Conservation (phyloP, 768 basidiomycete species). For the Amylocystis lapponica region DNA sequence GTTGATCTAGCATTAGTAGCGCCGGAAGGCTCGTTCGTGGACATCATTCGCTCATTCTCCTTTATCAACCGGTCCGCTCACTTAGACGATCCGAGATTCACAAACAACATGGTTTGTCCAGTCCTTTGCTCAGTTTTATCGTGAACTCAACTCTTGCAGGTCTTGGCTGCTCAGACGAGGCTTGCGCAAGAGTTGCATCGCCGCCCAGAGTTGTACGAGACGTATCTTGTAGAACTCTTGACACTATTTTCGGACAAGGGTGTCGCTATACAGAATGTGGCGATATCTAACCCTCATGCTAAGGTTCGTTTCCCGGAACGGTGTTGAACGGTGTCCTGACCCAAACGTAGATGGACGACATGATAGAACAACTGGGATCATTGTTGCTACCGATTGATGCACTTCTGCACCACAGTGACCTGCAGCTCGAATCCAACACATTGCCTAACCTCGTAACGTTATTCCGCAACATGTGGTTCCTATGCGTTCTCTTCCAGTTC, state of each 20-base stretch:
- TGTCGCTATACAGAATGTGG: constrained; percentile 80
- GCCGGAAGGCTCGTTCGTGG: constrained; percentile 69
- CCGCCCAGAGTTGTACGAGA: constrained; percentile 71
- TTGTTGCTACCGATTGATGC: constrained; percentile 89
- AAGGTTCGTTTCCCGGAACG: constrained; percentile 41
- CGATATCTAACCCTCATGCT: constrained; percentile 55
- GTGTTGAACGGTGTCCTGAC: constrained; percentile 3
- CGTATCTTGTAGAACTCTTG: constrained; percentile 80
- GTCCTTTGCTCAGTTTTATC: too few relatives aligned
- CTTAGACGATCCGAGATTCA: constrained; percentile 81
- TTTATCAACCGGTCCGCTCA: constrained; percentile 81
- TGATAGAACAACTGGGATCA: constrained; percentile 83
- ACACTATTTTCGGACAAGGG: constrained; percentile 88
- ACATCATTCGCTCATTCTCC: constrained; percentile 83
- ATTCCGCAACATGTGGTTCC: constrained; percentile 93
- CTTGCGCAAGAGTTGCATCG: constrained; percentile 74
- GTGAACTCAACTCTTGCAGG: constrained; percentile 45
- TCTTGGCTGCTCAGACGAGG: constrained; percentile 86
- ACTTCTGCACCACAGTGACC: constrained; percentile 66
- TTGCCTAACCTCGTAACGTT: constrained; percentile 59
- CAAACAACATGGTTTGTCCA: constrained; percentile 84
- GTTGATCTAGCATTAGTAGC: constrained; percentile 84
- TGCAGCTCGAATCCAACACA: constrained; percentile 50
- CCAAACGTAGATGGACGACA: constrained; percentile 60
- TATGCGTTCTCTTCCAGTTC: constrained; percentile 84